These are phyloP conservation scores for Thelephora ganbajun DNA, from an alignment of 768 basidiomycete species.

Conservation along the genomic window DNA sequence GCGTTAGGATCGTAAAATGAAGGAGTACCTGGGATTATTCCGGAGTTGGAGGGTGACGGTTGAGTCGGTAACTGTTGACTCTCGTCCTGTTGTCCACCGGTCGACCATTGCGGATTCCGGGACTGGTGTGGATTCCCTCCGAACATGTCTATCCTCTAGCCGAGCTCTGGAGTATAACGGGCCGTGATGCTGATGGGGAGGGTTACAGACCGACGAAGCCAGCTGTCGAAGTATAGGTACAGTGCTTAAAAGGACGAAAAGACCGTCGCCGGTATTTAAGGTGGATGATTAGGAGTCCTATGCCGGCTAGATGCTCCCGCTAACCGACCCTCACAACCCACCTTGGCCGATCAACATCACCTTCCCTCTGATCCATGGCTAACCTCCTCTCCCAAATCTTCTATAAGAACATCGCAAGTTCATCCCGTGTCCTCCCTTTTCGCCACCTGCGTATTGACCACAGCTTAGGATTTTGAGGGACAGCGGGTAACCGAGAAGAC, in stretches of 20 bases:
- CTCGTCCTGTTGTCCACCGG: not conserved
- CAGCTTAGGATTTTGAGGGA: constrained; percentile 44
- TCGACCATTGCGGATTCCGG: not conserved
- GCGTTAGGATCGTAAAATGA: constrained; percentile 12
- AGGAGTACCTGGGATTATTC: constrained; percentile 11
- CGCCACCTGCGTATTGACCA: not conserved
- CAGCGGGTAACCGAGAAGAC: constrained; percentile 39
- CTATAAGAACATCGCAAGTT: not conserved
- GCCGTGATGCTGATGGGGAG: too few relatives aligned
- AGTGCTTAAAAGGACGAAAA: too few relatives aligned
- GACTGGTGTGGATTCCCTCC: not conserved
- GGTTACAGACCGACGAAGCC: too few relatives aligned
- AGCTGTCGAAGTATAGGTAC: too few relatives aligned
- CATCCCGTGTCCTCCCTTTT: not conserved
- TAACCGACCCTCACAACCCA: too few relatives aligned
- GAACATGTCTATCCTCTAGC: not conserved
- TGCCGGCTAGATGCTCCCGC: too few relatives aligned
- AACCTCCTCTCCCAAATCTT: not conserved
- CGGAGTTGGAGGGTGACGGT: not conserved
- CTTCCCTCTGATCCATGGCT: not conserved
- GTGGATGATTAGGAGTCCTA: too few relatives aligned
- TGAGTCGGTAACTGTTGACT: not conserved
- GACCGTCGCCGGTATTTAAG: too few relatives aligned
- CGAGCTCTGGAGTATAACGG: too few relatives aligned
- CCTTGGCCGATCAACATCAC: too few relatives aligned